Evolutionary conservation across 495 filamentous ascomycete genomes (phyloP).

Genomic region (Sporormia fimetaria): DNA sequence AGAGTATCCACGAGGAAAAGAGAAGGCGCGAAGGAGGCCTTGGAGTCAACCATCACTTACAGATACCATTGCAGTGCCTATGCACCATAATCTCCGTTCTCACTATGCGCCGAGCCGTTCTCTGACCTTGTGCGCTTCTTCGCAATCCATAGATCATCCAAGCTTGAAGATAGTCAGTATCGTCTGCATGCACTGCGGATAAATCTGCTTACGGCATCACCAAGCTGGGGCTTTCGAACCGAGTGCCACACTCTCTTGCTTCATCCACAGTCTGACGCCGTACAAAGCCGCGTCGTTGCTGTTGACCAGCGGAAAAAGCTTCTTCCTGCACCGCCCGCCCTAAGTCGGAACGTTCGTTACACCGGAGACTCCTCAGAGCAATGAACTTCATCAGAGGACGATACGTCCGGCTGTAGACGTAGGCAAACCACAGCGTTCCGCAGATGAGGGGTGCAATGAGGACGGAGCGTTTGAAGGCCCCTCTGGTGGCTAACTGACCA

Average conservation of each 20-base stretch:
- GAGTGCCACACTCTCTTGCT: slow-evolving; percentile 49
- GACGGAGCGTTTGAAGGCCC: slow-evolving; percentile 56
- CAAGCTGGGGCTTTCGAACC: slow-evolving; percentile 68
- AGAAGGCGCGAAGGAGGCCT: too few relatives aligned
- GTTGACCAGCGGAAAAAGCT: slow-evolving; percentile 1
- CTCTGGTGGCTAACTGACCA: slow-evolving; percentile 66
- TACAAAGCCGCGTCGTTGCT: slow-evolving; percentile 16
- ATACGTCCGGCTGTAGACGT: slow-evolving; percentile 61
- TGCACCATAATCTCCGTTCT: slow-evolving; percentile 5
- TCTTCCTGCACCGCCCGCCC: slow-evolving; percentile 15
- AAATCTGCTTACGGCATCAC: slow-evolving; percentile 51
- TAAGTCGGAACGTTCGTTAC: slow-evolving; percentile 37
- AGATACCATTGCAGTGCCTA: too few relatives aligned
- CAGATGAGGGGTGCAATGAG: slow-evolving; percentile 65
- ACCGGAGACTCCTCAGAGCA: slow-evolving; percentile 70
- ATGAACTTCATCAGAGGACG: slow-evolving; percentile 85
- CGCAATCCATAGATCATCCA: slow-evolving; percentile 33
- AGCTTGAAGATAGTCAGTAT: slow-evolving; percentile 13
- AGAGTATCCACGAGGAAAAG: too few relatives aligned
- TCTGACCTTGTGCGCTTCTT: slow-evolving; percentile 26
- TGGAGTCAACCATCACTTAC: too few relatives aligned
- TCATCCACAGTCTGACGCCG: slow-evolving; percentile 52
- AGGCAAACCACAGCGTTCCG: slow-evolving; percentile 74
- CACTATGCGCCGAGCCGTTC: slow-evolving; percentile 10
- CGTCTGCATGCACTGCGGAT: not conserved